These are phyloP conservation scores for Leptographium procerum DNA, from an alignment of 2,329 filamentous ascomycete species.

Conservation along the genomic window DNA sequence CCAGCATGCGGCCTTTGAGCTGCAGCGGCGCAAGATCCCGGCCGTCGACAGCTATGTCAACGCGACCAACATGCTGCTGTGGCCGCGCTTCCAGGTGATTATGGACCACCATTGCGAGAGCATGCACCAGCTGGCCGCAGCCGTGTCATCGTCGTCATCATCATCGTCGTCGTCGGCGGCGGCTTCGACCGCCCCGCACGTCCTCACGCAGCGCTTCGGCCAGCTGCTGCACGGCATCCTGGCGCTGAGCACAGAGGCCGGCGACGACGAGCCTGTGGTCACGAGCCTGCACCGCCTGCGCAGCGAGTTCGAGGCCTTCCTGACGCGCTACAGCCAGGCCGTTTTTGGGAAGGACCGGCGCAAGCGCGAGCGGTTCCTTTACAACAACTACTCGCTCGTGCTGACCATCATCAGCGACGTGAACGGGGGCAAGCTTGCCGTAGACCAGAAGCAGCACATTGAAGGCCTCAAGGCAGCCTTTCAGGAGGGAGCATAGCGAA, in stretches of 20 bases:
- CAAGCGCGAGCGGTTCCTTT: conserved; percentile 78
- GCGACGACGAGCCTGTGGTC: conserved; percentile 86
- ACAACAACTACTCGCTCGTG: conserved; percentile 94
- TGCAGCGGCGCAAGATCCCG: conserved; percentile 83
- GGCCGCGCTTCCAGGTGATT: conserved; percentile 87
- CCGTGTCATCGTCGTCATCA: conserved; percentile 8
- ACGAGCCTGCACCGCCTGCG: conserved; percentile 68
- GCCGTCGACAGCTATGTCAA: conserved; percentile 88
- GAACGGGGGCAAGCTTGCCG: conserved; percentile 54
- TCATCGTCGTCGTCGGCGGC: conserved; percentile 21
- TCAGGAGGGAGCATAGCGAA: conserved; percentile 30
- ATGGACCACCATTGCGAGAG: conserved; percentile 92
- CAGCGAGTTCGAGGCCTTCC: conserved; percentile 71
- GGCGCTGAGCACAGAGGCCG: conserved; percentile 73
- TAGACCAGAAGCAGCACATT: conserved; percentile 67
- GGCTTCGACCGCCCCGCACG: conserved; percentile 73
- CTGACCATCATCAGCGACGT: conserved; percentile 79
- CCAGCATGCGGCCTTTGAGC: conserved; percentile 85
- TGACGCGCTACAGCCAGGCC: conserved; percentile 63
- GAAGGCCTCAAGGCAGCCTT: conserved; percentile 51
- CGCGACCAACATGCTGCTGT: conserved; percentile 87
- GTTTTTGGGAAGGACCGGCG: conserved; percentile 59
- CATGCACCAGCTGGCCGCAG: conserved; percentile 47
- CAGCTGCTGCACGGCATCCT: conserved; percentile 83
- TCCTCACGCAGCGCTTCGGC: conserved; percentile 88